These are phyloP conservation scores for Trametes versicolor DNA, from an alignment of 1,284 basidiomycete genomes.

Conservation along the genomic window DNA sequence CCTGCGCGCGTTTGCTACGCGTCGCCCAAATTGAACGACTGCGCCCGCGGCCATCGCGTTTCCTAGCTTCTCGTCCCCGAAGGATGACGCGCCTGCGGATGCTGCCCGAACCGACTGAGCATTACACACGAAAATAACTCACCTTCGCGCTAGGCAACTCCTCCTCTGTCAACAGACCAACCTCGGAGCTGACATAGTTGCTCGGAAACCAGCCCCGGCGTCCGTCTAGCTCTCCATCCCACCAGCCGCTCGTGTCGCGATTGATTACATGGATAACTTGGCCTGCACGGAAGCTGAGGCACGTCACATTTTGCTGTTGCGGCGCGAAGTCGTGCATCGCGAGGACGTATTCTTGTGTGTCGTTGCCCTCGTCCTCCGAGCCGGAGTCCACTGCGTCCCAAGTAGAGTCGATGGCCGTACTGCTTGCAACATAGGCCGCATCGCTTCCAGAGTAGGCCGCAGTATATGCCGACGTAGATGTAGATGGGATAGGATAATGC, in stretches of 20 bases:
- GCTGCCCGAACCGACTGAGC: not conserved
- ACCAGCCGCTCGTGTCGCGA: conserved; percentile 93
- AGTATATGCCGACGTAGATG: conserved; percentile 19
- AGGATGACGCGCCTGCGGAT: not conserved
- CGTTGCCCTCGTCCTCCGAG: conserved; percentile 39
- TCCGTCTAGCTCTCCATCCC: conserved; percentile 94
- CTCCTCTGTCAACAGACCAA: conserved; percentile 63
- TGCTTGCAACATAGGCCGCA: conserved; percentile 30
- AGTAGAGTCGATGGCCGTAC: conserved; percentile 4
- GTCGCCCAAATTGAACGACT: not conserved
- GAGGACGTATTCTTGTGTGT: conserved; percentile 72
- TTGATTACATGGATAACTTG: conserved; percentile 93
- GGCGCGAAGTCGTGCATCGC: conserved; percentile 91
- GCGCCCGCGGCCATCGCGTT: conserved; percentile 1
- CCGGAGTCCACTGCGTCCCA: conserved; percentile 36
- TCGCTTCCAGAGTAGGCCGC: conserved; percentile 1
- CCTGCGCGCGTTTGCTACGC: not conserved
- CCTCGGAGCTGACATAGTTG: conserved; percentile 81
- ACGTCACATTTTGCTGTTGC: conserved; percentile 77
- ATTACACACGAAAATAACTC: conserved; percentile 39
- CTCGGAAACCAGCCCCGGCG: conserved; percentile 99
- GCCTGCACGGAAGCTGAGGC: conserved; percentile 89
- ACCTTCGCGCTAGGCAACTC: conserved; percentile 55
- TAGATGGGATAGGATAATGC: conserved; percentile 22
- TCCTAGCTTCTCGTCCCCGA: not conserved